Evolutionary conservation across 2,329 filamentous ascomycete genomes (phyloP).

Genomic region (Fusarium devonianum): DNA sequence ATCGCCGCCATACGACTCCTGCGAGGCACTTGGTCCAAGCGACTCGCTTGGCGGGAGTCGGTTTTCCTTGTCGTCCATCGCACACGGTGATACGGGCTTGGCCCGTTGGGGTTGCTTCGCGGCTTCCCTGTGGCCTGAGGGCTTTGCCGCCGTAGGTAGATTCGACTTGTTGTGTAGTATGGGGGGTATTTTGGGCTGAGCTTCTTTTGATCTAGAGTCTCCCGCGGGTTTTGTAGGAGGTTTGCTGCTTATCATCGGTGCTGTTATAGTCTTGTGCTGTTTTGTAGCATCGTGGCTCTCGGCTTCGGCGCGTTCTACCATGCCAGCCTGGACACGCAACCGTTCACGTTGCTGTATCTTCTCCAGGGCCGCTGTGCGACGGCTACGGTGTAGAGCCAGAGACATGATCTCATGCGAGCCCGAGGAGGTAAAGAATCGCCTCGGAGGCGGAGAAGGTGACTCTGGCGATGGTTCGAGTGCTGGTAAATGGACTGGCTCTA

Average conservation of each 20-base stretch:
- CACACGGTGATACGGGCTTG: not conserved
- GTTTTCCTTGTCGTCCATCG: slow-evolving; percentile 36
- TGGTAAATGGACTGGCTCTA: slow-evolving; percentile 28
- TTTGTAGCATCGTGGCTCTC: slow-evolving; percentile 13
- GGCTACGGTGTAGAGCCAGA: slow-evolving; percentile 47
- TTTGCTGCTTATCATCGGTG: not conserved
- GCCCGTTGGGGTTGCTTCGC: slow-evolving; percentile 1
- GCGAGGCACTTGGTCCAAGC: slow-evolving; percentile 40
- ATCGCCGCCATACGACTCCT: slow-evolving; percentile 50
- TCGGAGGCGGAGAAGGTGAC: slow-evolving; percentile 22
- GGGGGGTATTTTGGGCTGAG: not conserved
- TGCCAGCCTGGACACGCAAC: slow-evolving; percentile 32
- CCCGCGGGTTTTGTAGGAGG: not conserved
- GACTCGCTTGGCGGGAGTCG: slow-evolving; percentile 23
- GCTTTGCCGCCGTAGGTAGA: not conserved
- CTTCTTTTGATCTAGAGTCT: slow-evolving; percentile 1
- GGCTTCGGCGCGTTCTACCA: slow-evolving; percentile 18
- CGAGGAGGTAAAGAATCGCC: slow-evolving; percentile 50
- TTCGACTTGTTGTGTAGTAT: slow-evolving; percentile 6
- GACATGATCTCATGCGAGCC: slow-evolving; percentile 47
- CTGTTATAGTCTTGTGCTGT: not conserved
- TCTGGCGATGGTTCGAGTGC: slow-evolving; percentile 4
- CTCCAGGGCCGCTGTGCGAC: slow-evolving; percentile 45
- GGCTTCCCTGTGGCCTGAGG: not conserved
- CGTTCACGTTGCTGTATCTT: slow-evolving; percentile 40